Conservation (phyloP, 2,329 filamentous ascomycete species). For the Leptographium procerum region DNA sequence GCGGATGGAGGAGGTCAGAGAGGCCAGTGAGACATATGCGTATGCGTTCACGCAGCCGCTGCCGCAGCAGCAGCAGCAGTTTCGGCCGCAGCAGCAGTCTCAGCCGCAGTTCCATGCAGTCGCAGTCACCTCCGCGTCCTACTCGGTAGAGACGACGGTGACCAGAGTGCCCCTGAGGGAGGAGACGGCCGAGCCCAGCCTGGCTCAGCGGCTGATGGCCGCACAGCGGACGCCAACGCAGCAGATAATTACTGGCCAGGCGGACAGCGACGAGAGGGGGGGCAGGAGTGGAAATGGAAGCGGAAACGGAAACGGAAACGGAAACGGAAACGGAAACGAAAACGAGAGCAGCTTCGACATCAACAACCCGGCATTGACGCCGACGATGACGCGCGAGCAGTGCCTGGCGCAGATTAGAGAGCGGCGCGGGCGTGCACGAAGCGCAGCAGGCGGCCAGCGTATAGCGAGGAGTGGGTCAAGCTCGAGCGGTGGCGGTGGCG, state of each 20-base stretch:
- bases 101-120: no score
- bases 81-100: no score
- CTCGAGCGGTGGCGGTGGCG: neutral
- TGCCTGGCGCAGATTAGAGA: conserved; percentile 66
- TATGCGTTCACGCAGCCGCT: no score
- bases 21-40: neutral
- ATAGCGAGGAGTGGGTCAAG: neutral
- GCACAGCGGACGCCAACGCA: conserved; percentile 28
- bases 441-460: conserved; percentile 28
- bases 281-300: no score
- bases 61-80: conserved; percentile 15
- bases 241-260: neutral
- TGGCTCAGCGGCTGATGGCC: conserved; percentile 28
- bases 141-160: conserved; percentile 35
- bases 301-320: no score
- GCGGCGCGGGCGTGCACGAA: conserved; percentile 58
- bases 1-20: neutral
- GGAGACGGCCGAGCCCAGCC: conserved; percentile 30
- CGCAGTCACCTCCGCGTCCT: no score
- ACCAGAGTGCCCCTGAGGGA: conserved; percentile 40
- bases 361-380: conserved; percentile 45
- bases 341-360: conserved; percentile 35
- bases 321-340: no score
- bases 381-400: conserved; percentile 61
- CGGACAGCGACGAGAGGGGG: conserved; percentile 12